Evolutionary conservation across 164 flowering plant genomes (phyloP).

Genomic region (Stephania cephalantha): DNA sequence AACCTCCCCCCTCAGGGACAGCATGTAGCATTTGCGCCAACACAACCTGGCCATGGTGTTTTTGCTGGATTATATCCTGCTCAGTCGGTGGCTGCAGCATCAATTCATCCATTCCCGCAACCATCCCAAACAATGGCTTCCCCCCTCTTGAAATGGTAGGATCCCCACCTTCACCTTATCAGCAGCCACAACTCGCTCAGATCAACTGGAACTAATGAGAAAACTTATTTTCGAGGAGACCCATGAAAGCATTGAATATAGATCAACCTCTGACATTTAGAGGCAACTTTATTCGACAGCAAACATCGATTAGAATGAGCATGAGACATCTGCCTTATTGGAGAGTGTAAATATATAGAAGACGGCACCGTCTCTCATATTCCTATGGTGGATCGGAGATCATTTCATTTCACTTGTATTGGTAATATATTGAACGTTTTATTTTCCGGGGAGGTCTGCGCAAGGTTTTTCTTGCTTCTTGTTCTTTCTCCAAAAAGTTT

Average conservation of each 20-base stretch:
- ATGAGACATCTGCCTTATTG: constrained; percentile 13
- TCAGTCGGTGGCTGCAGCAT: constrained; percentile 53
- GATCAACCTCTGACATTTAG: constrained; percentile 10
- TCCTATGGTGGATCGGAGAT: constrained; percentile 24
- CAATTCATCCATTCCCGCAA: constrained; percentile 68
- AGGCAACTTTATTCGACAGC: not conserved
- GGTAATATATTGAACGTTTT: constrained; percentile 27
- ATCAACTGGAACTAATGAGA: constrained; percentile 78
- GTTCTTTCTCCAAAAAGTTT: not conserved
- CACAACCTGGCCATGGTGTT: constrained; percentile 70
- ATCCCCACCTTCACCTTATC: constrained; percentile 59
- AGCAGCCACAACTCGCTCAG: constrained; percentile 77
- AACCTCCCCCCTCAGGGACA: constrained; percentile 80
- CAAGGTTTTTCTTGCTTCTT: constrained; percentile 28
- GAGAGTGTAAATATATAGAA: constrained; percentile 32
- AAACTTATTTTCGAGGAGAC: not conserved
- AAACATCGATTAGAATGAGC: constrained; percentile 6
- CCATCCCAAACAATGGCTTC: constrained; percentile 75
- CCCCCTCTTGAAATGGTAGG: constrained; percentile 67
- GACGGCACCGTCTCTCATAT: constrained; percentile 17
- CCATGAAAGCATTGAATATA: constrained; percentile 3
- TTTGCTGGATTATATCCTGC: constrained; percentile 70
- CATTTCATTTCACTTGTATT: constrained; percentile 22
- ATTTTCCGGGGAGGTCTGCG: constrained; percentile 28
- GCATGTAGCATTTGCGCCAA: constrained; percentile 60